Conservation (phyloP, 2,329 filamentous ascomycete genomes). For the Phialemonium atrogriseum region DNA sequence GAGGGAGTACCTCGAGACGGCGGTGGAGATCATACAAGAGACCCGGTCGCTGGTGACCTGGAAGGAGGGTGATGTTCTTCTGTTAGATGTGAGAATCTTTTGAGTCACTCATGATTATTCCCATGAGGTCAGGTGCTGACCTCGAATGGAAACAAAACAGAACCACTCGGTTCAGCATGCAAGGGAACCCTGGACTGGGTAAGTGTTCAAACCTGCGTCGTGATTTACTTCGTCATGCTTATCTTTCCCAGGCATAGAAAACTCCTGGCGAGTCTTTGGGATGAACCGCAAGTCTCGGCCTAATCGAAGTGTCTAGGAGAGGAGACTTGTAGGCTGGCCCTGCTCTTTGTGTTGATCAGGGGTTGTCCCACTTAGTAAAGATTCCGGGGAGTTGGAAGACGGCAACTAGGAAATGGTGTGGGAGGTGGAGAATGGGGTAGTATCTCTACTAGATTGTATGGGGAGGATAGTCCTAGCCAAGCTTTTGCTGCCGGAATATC, state of each 20-base stretch:
- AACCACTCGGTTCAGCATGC: conserved; percentile 18
- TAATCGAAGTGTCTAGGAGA: no score
- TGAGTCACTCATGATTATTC: no score
- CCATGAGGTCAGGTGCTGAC: no score
- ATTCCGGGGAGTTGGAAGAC: no score
- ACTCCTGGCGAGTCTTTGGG: conserved; percentile 15
- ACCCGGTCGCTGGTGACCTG: conserved; percentile 12
- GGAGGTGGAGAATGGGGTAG: no score
- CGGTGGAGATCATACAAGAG: conserved; percentile 15
- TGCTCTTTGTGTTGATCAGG: no score
- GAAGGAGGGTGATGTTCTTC: conserved; percentile 14
- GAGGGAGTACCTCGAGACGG: conserved; percentile 13
- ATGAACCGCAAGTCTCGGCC: conserved; percentile 10
- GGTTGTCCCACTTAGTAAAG: neutral
- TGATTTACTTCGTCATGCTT: neutral
- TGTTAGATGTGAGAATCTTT: conserved; percentile 15
- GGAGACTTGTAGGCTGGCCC: no score
- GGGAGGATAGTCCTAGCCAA: no score
- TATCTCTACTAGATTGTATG: no score
- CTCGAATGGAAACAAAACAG: no score
- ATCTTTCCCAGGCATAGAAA: conserved; percentile 6
- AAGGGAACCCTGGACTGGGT: conserved; percentile 16
- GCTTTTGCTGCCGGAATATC: no score
- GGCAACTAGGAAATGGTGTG: no score
- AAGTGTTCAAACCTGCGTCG: neutral